Conservation (phyloP, 768 basidiomycete genomes). For the Leccinum ochraceum region DNA sequence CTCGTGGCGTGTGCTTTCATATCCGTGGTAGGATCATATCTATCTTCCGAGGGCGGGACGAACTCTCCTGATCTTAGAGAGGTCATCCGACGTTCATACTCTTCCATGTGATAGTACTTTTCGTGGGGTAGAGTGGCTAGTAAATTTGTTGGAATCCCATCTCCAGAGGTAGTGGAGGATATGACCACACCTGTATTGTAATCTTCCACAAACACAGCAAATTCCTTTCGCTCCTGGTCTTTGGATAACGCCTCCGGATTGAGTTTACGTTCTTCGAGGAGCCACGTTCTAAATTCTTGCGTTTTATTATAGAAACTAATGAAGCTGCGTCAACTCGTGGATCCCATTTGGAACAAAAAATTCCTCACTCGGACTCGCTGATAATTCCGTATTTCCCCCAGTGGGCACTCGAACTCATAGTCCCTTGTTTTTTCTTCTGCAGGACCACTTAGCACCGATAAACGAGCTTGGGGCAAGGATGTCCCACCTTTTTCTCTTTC, state of each 20-base stretch:
- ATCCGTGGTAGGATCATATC: slow-evolving; percentile 84
- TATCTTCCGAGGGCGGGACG: slow-evolving; percentile 66
- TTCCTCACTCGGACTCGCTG: slow-evolving; percentile 74
- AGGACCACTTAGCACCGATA: slow-evolving; percentile 20
- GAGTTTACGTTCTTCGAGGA: slow-evolving; percentile 88
- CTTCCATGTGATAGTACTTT: slow-evolving; percentile 91
- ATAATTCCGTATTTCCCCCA: slow-evolving; percentile 95
- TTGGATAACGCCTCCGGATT: slow-evolving; percentile 89
- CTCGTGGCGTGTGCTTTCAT: slow-evolving; percentile 71
- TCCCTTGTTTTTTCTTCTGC: slow-evolving; percentile 58
- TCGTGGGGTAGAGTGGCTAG: slow-evolving; percentile 90
- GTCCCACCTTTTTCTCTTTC: slow-evolving; percentile 67
- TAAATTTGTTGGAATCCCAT: not conserved
- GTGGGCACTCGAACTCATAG: slow-evolving; percentile 49
- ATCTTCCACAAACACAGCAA: slow-evolving; percentile 79
- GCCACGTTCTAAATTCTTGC: slow-evolving; percentile 89
- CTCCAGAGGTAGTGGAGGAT: not conserved
- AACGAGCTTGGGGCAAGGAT: not conserved
- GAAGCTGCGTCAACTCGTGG: slow-evolving; percentile 16
- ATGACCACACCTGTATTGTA: slow-evolving; percentile 67
- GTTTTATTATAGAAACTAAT: slow-evolving; percentile 77
- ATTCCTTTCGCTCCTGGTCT: slow-evolving; percentile 85
- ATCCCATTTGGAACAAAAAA: not conserved
- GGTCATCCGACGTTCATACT: slow-evolving; percentile 82
- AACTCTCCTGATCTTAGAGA: slow-evolving; percentile 84